A percentile compares a stretch with the other conserved stretches of the same genome.
Conservation (phyloP, 495 filamentous ascomycete genomes). For the Rostrohypoxylon terebratum region DNA sequence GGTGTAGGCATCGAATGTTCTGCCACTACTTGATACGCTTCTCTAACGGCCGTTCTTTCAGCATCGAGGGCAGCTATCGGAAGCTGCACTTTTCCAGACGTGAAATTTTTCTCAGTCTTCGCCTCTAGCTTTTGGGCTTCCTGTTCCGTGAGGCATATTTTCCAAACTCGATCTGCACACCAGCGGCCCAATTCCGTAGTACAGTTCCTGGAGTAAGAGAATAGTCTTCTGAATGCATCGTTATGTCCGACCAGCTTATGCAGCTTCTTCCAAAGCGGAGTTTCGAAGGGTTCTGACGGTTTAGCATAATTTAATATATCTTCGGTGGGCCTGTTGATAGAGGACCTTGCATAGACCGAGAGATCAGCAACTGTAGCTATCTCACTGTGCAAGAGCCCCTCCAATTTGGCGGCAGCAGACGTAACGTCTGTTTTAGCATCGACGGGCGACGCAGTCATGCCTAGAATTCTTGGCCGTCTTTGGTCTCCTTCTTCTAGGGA, state of each 20-base stretch:
- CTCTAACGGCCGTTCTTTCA: conserved; percentile 65
- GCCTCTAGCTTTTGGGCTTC: conserved; percentile 72
- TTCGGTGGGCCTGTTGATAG: conserved; percentile 41
- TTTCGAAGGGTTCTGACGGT: conserved; percentile 67
- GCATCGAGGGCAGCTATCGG: conserved; percentile 52
- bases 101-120: conserved; percentile 61
- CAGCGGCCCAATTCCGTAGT: conserved; percentile 81
- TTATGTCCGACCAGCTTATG: conserved; percentile 68
- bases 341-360: conserved; percentile 66
- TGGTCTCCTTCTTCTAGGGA: conserved; percentile 49
- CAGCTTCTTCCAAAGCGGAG: conserved; percentile 70
- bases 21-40: conserved; percentile 69
- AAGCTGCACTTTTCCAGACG: conserved; percentile 42
- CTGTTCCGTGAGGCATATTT: conserved; percentile 73
- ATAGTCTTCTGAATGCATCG: conserved; percentile 66
- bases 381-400: conserved; percentile 78
- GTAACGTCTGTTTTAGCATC: conserved; percentile 80
- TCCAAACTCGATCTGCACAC: conserved; percentile 88
- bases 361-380: conserved; percentile 85
- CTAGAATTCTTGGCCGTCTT: conserved; percentile 82
- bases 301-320: conserved; percentile 66
- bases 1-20: conserved; percentile 62
- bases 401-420: conserved; percentile 80
- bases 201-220: conserved; percentile 67
- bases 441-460: conserved; percentile 98